Conservation (phyloP, 202 grass and related monocot genomes). For the Setaria italica region DNA sequence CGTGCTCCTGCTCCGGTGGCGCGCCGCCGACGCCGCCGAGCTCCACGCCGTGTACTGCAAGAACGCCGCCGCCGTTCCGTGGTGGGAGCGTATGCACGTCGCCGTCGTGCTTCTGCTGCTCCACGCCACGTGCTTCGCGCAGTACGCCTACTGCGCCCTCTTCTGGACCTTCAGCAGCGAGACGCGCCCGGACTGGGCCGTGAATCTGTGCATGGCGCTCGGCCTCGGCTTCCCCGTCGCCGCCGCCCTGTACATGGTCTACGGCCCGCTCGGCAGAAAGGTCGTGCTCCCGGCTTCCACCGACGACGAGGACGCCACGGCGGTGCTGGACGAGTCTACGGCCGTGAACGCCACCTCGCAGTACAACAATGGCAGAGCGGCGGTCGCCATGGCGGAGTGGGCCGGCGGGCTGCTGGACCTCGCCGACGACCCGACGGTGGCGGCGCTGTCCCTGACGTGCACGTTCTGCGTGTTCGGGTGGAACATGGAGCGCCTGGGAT, state of each 20-base stretch:
- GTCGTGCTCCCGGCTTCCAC: constrained; percentile 10
- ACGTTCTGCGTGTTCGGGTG: constrained; percentile 78
- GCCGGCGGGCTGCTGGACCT: constrained; percentile 61
- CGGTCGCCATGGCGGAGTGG: constrained; percentile 56
- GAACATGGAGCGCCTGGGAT: constrained; percentile 82
- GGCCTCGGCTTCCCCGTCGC: constrained; percentile 54
- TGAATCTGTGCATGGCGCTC: constrained; percentile 63
- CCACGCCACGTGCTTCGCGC: constrained; percentile 66
- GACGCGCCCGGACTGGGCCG: constrained; percentile 52
- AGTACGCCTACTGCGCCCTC: constrained; percentile 53
- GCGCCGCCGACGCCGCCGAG: constrained; percentile 36
- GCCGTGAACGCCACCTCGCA: too few species aligned
- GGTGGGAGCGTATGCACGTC: constrained; percentile 55
- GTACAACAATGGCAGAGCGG: background rate
- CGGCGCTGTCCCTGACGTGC: constrained; percentile 55
- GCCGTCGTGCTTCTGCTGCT: constrained; percentile 53
- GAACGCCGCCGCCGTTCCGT: background rate
- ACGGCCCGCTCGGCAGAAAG: constrained; percentile 57
- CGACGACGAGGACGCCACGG: constrained; percentile 23
- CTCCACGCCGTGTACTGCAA: constrained; percentile 62
- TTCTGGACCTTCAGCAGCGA: constrained; percentile 59
- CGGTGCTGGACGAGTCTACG: background rate
- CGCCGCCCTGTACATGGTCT: constrained; percentile 63
- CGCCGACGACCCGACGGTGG: constrained; percentile 59
- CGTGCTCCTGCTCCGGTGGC: constrained; percentile 55